Evolutionary conservation across 2,329 filamentous ascomycete genomes (phyloP), one percentile per base, ranked within the genome.

Genomic region (Hypoxylon sp.): DNA sequence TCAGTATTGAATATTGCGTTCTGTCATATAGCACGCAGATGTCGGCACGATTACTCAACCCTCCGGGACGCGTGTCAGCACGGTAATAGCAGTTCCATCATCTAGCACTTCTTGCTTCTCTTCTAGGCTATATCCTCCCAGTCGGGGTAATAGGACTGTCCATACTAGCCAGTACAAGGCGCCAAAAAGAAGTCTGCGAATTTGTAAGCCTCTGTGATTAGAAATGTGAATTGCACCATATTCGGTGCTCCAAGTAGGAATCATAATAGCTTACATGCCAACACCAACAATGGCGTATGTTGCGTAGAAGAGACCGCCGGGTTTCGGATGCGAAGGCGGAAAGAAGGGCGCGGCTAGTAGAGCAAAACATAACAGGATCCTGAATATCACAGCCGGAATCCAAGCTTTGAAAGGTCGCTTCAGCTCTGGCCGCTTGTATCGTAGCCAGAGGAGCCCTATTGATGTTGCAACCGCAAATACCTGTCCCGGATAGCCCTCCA

Each of bases 141-240:
- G 84, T 43, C 77, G 79, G 1, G 91, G 91, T 23, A 92, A 74
- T 0, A 87, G 68, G 2, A 87, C 81, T 0, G 89, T 89, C 85
- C 88, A 91, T 1, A 91, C 65, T 67, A 87, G 88, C 91, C 91
- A 93, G 74, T 93, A 93, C 0, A 87, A 1, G 0, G 90, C 73
- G 0, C 85, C 89, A 50, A 87, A 85, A 0, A 84, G 32, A 32
- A 91, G 78, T 58, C 87, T 91, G 55, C n/a, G n/a, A 43, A 14
- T 53, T 61, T 66, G 65, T 73, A 59, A 71, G 70, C 56, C 25
- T 54, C 7, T 9, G 16, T 21, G 58, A 55, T 64, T 60, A 60
- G 58, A 50, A 65, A 43, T 41, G 1, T 9, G 25, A 7, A 51
- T 4, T 8, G 23, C 47, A 55, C 8, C 37, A 47, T 25, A 21